Evolutionary conservation across 352 stramenopile species (phyloP), one percentile per base, ranked within the genome.

Genomic region (Pythium biforme): DNA sequence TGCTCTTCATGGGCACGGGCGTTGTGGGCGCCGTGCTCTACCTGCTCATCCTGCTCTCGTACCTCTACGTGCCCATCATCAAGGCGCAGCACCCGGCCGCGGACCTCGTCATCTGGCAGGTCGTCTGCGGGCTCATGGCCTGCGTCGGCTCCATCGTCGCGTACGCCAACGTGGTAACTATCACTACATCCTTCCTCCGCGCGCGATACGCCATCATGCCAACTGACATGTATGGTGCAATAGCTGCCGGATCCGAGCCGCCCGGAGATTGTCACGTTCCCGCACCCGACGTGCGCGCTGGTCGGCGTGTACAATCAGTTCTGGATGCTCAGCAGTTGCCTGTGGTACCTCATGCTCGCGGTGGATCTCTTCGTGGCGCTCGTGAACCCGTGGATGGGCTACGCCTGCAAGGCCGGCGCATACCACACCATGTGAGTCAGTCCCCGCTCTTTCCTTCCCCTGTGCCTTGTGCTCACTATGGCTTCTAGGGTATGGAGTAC

Each of bases 351-450:
- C 50, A 95, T 93, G 86, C 76, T 95, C 26, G 79, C 86, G 39
- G 56, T 93, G 27, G 86, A 93, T 62, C 75, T 95, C 54, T 78
- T 95, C 20, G 81, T 95, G 58, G 86, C 83, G 52, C 81, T 95
- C 45, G 83, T 95, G 45, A 93, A 95, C 64, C 86, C 86, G 8
- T 93, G 86, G 86, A 93, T 93, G 82, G 83, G 86, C 51, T 95
- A 95, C 68, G 75, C 81, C 14, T 92, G 85, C 77, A 95, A 95
- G 60, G 76, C 83, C 15, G 90, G 86, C 82, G 71, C 81, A 25
- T 93, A 95, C 61, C 86, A 95, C 46, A 83, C 66, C 29, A 89
- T 93, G 85, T 92, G 75, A 57, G 77, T 62, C 6, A n/a, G n/a
- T n/a, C n/a, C n/a, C n/a, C n/a, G n/a, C n/a, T n/a, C n/a, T n/a